A percentile compares a stretch with the other conserved stretches of the same genome.
Evolutionary conservation across 352 stramenopile species (phyloP).

Genomic region (Globisporangium paddicum): DNA sequence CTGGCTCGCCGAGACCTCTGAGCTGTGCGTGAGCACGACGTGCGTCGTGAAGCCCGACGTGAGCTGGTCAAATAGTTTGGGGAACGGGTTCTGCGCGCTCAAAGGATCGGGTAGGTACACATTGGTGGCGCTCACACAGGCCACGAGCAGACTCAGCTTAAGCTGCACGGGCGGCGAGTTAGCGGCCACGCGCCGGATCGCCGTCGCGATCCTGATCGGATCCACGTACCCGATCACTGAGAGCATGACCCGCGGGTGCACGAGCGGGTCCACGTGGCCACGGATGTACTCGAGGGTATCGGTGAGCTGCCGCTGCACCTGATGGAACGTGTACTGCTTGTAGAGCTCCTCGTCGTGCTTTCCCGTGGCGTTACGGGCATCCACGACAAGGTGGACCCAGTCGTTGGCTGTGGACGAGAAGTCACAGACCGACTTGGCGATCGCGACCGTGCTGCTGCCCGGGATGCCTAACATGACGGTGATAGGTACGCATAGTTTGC

Average conservation of each 20-base stretch:
- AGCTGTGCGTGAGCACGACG: conserved; percentile 49
- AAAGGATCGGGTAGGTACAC: conserved; percentile 46
- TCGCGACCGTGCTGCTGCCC: conserved; percentile 37
- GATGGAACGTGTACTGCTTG: conserved; percentile 20
- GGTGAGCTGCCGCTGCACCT: conserved; percentile 23
- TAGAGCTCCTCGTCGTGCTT: conserved; percentile 7
- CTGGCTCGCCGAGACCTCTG: conserved; percentile 28
- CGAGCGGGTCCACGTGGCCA: conserved; percentile 10
- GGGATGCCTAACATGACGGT: conserved; percentile 61
- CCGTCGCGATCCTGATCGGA: conserved; percentile 34
- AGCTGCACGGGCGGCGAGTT: conserved; percentile 16
- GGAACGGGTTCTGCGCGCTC: conserved; percentile 32
- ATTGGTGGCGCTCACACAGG: conserved; percentile 48
- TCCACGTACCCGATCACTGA: conserved; percentile 56
- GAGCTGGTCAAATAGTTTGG: conserved; percentile 70
- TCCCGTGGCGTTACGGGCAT: conserved; percentile 23
- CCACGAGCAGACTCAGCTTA: conserved; percentile 46
- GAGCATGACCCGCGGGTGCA: conserved; percentile 47
- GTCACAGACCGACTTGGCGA: conserved; percentile 38
- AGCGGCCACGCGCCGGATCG: conserved; percentile 25
- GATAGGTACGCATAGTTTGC: conserved; percentile 39
- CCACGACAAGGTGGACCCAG: conserved; percentile 37
- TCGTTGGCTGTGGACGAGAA: conserved; percentile 39
- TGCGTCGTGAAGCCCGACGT: conserved; percentile 57
- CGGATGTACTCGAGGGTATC: conserved; percentile 18